Percentiles rank a stretch among this genome's conserved stretches.
These are phyloP conservation scores for Balamuthia mandrillaris DNA, from an alignment of 208 protist genomes.

Conservation along the genomic window DNA sequence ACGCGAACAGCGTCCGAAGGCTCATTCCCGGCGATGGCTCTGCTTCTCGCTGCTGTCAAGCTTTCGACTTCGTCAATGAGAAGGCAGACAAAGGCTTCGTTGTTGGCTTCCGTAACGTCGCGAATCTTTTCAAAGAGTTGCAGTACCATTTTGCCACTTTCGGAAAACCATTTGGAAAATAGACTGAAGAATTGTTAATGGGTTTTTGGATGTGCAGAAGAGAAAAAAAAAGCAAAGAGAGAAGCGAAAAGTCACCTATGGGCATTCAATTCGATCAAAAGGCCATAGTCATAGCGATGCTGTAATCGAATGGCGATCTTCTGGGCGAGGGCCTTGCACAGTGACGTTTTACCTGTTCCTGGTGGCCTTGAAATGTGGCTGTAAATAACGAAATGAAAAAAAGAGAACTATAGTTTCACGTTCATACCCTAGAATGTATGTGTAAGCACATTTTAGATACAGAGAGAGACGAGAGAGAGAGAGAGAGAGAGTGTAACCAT, in stretches of 20 bases:
- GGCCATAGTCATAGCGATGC: conserved; percentile 38
- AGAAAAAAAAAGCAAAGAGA: not conserved
- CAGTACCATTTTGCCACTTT: conserved; percentile 94
- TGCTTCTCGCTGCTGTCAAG: conserved; percentile 83
- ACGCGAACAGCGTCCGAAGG: conserved; percentile 91
- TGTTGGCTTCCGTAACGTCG: conserved; percentile 70
- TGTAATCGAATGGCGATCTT: conserved; percentile 72
- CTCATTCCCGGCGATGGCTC: conserved; percentile 84
- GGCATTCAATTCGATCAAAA: conserved; percentile 89
- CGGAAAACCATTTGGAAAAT: too few relatives aligned
- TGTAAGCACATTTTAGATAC: too few relatives aligned
- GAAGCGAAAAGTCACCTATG: conserved; percentile 58
- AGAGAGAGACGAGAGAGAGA: too few relatives aligned
- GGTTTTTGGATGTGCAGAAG: not conserved
- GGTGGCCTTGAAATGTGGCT: conserved; percentile 90
- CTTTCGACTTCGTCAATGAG: conserved; percentile 92
- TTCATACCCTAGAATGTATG: too few relatives aligned
- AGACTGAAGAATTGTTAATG: too few relatives aligned
- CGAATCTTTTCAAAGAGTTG: conserved; percentile 85
- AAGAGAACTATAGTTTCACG: too few relatives aligned
- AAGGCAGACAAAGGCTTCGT: conserved; percentile 79
- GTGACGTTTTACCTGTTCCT: conserved; percentile 76
- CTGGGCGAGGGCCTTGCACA: conserved; percentile 78
- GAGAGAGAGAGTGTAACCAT: too few relatives aligned
- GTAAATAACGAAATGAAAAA: too few relatives aligned